phyloP scores from a whole-genome alignment of 352 stramenopile species.

The Globisporangium middletonii region DNA sequence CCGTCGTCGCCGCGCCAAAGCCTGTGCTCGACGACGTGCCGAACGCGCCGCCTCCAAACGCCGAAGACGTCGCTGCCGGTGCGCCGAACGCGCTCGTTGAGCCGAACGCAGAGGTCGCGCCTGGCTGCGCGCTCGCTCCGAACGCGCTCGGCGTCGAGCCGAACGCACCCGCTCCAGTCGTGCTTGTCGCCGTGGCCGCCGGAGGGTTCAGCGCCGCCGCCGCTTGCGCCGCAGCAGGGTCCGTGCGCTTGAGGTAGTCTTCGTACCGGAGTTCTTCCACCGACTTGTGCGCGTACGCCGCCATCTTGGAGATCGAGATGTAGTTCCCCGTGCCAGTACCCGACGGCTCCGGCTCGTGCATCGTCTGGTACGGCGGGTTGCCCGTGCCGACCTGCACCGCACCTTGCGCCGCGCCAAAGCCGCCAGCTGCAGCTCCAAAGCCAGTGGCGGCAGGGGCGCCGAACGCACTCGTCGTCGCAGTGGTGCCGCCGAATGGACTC shows the following conservation, averaged over 20 bases:
- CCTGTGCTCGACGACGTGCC: conserved; percentile 15
- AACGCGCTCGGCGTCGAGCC: conserved; percentile 23
- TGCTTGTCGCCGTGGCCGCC: conserved; percentile 19
- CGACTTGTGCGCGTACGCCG: conserved; percentile 33
- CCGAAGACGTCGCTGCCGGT: conserved; percentile 11
- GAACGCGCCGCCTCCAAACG: conserved; percentile 36
- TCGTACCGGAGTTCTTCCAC: conserved; percentile 35
- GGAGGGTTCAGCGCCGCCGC: conserved; percentile 38
- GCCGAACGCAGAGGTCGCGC: conserved; percentile 37
- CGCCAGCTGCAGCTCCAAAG: conserved; percentile 13
- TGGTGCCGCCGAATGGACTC: conserved; percentile 38
- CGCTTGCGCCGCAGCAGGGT: conserved; percentile 27
- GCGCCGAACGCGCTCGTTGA: conserved; percentile 26
- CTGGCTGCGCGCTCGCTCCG: conserved; percentile 11
- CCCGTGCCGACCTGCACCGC: conserved; percentile 65
- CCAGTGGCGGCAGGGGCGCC: conserved; percentile 28
- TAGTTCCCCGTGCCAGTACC: conserved; percentile 48
- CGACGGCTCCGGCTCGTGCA: conserved; percentile 53
- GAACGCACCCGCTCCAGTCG: conserved; percentile 35
- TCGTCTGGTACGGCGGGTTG: conserved; percentile 58
- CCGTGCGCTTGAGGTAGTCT: conserved; percentile 38
- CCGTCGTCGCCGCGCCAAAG: conserved; percentile 12
- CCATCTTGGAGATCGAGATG: conserved; percentile 35
- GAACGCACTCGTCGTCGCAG: conserved; percentile 40
- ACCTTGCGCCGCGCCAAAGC: conserved; percentile 28